Percentiles rank a stretch among this genome's conserved stretches.
These are phyloP conservation scores for Colletotrichum sp. DNA, from an alignment of 2,329 filamentous ascomycete species.

Conservation along the genomic window DNA sequence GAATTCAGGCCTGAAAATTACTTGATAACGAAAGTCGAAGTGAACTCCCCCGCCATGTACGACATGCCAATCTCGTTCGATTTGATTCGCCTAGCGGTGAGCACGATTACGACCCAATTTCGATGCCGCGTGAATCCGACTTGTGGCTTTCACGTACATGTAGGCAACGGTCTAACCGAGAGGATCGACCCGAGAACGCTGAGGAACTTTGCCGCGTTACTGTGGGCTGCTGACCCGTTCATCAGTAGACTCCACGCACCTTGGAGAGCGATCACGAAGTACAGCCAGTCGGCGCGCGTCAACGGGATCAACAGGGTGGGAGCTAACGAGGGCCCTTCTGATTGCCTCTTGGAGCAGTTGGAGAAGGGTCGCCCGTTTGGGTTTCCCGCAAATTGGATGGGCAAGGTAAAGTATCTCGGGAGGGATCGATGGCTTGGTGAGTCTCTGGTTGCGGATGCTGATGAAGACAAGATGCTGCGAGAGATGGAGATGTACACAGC, in stretches of 20 bases:
- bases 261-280: constrained; percentile 26
- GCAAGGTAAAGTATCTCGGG: constrained; percentile 21
- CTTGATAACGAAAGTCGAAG: constrained; percentile 31
- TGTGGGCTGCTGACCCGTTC: constrained; percentile 40
- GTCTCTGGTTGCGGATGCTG: not conserved
- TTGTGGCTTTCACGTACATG: constrained; percentile 41
- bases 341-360: not conserved
- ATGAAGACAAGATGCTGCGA: not conserved
- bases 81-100: constrained; percentile 34
- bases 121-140: constrained; percentile 36
- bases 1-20: constrained; percentile 11
- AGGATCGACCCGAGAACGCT: constrained; percentile 31
- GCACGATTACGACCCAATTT: constrained; percentile 33
- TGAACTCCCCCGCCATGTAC: constrained; percentile 38
- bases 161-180: constrained; percentile 35
- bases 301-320: not conserved
- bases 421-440: constrained; percentile 30
- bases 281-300: constrained; percentile 16
- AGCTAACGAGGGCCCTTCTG: not conserved
- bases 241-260: constrained; percentile 40
- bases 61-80: constrained; percentile 29
- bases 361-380: not conserved
- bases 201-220: constrained; percentile 34
- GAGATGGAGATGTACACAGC: not conserved
- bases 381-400: not conserved